These are phyloP conservation scores for Sporothrix dimorphospora DNA, from an alignment of 2,329 filamentous ascomycete species.

Conservation along the genomic window DNA sequence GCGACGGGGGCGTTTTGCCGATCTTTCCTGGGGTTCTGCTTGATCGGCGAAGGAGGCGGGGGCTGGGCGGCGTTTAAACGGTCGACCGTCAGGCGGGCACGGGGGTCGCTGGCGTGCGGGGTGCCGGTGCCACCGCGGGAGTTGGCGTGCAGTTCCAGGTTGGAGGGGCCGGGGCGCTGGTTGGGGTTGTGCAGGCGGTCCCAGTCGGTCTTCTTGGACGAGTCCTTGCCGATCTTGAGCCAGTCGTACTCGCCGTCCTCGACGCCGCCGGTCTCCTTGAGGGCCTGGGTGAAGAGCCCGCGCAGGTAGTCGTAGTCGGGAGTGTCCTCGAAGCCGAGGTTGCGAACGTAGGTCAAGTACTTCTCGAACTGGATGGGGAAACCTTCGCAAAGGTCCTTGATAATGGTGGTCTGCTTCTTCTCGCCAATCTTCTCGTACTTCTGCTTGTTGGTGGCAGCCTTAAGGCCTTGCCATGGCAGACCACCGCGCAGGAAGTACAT, in stretches of 20 bases:
- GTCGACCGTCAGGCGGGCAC: constrained; percentile 71
- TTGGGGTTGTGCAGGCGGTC: constrained; percentile 81
- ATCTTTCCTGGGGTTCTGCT: constrained; percentile 72
- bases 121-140: constrained; percentile 67
- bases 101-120: constrained; percentile 59
- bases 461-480: constrained; percentile 71
- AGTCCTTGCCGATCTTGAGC: constrained; percentile 89
- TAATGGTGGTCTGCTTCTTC: constrained; percentile 97
- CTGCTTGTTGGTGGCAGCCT: constrained; percentile 81
- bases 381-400: constrained; percentile 95
- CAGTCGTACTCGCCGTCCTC: constrained; percentile 99
- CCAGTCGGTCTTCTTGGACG: constrained; percentile 77
- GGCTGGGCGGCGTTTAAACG: constrained; percentile 95
- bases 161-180: constrained; percentile 76
- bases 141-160: constrained; percentile 79
- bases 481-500: constrained; percentile 75
- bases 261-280: constrained; percentile 91
- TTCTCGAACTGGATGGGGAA: constrained; percentile 98
- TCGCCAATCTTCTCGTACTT: constrained; percentile 99
- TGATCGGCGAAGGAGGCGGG: constrained; percentile 83
- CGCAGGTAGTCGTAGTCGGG: constrained; percentile 98
- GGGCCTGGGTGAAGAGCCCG: constrained; percentile 91
- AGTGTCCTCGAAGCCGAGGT: constrained; percentile 96
- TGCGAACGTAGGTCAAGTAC: constrained; percentile 95
- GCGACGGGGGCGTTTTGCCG: constrained; percentile 79